Evolutionary conservation across 1,139 yeast species (phyloP).

Genomic region (Candida pseudocylindracea): DNA sequence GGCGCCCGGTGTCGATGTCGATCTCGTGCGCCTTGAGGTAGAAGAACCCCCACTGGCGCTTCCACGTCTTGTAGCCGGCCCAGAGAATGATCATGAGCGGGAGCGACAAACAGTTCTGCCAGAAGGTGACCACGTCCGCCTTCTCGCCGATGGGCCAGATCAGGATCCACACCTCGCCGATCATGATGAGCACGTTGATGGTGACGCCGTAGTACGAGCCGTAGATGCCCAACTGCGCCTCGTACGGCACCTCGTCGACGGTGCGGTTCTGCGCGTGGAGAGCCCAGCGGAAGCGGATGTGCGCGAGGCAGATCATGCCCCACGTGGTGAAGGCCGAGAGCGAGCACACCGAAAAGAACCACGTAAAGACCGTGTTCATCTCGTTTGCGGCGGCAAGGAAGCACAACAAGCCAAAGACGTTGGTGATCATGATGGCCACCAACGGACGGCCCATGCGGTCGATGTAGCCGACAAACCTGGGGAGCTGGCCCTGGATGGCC

Average conservation of each 20-base stretch:
- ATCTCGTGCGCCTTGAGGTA: slow-evolving; percentile 14
- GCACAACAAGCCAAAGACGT: slow-evolving; percentile 34
- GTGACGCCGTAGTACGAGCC: slow-evolving; percentile 24
- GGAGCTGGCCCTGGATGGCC: slow-evolving; percentile 26
- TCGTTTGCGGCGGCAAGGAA: slow-evolving; percentile 31
- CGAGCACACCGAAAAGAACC: slow-evolving; percentile 49
- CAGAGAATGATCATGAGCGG: slow-evolving; percentile 17
- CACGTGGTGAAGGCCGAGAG: slow-evolving; percentile 36
- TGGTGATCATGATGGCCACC: slow-evolving; percentile 24
- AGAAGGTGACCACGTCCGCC: slow-evolving; percentile 14
- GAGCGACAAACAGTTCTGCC: slow-evolving; percentile 23
- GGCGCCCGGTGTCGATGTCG: slow-evolving; percentile 28
- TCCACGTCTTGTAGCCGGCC: slow-evolving; percentile 8
- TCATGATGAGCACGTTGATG: slow-evolving; percentile 16
- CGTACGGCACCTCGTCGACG: slow-evolving; percentile 21
- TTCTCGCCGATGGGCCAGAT: slow-evolving; percentile 16
- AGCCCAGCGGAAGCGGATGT: slow-evolving; percentile 27
- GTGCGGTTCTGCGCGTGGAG: slow-evolving; percentile 20
- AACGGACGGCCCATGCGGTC: slow-evolving; percentile 37
- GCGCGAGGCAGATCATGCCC: slow-evolving; percentile 27
- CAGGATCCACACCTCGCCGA: slow-evolving; percentile 25
- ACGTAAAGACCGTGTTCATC: slow-evolving; percentile 27
- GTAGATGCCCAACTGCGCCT: slow-evolving; percentile 21
- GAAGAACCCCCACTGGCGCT: slow-evolving; percentile 9
- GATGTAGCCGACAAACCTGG: slow-evolving; percentile 22